A percentile compares a stretch with the other conserved stretches of the same genome.
These are phyloP conservation scores for Entrophospora sp. DNA, from an alignment of 192 early-diverging fungal genomes.

Conservation along the genomic window DNA sequence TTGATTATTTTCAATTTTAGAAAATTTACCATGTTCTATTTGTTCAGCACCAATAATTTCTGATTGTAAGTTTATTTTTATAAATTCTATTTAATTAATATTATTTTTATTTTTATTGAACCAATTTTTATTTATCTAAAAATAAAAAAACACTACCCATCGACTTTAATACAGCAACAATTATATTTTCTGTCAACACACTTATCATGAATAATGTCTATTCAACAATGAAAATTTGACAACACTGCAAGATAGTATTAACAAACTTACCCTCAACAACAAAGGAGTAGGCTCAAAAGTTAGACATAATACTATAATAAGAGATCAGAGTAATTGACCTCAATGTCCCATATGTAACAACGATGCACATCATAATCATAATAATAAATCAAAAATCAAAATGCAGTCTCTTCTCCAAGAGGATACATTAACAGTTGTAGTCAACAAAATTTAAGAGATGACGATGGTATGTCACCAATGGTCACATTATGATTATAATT, in stretches of 20 bases:
- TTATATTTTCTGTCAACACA: constrained; percentile 92
- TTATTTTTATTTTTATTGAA: background rate
- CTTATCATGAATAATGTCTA: constrained; percentile 81
- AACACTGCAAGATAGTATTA: constrained; percentile 17
- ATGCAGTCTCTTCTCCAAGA: background rate
- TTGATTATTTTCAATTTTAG: constrained; percentile 6
- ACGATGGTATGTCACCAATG: constrained; percentile 22
- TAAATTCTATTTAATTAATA: constrained; percentile 16
- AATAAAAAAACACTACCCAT: background rate
- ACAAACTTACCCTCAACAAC: constrained; percentile 13
- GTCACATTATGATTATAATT: too few species aligned
- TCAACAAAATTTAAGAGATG: background rate
- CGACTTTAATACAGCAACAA: constrained; percentile 29
- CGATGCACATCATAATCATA: constrained; percentile 17
- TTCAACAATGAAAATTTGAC: constrained; percentile 43
- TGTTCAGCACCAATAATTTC: constrained; percentile 42
- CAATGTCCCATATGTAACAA: constrained; percentile 47
- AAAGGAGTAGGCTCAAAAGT: constrained; percentile 34
- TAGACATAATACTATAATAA: constrained; percentile 39
- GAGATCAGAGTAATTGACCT: constrained; percentile 29
- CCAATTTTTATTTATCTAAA: constrained; percentile 12
- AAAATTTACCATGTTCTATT: constrained; percentile 34
- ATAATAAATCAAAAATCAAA: background rate
- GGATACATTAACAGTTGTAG: background rate
- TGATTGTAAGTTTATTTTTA: background rate